Evolutionary conservation across 2,329 filamentous ascomycete genomes (phyloP), one percentile per base, ranked within the genome.

Genomic region (Cladophialophora yegresii): DNA sequence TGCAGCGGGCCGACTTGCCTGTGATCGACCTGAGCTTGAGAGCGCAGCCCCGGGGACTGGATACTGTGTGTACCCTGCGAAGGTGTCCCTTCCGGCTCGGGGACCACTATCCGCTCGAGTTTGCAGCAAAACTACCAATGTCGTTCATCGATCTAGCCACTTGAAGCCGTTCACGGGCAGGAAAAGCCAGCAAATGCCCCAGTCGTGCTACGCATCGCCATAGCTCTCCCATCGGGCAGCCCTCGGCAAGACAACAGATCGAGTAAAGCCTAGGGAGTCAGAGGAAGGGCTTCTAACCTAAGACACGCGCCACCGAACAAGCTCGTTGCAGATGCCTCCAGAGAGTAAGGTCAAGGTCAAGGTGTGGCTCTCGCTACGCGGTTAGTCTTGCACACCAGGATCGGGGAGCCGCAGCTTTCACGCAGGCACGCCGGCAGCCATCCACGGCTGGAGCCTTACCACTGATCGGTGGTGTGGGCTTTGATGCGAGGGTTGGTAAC

Each of bases 261-360:
- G 7, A 43, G 36, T 16, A 43, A 43, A 5, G 1, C 1, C 36
- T 6, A 6, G 5, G n/a, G 36, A n/a, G 16, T 2, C 13, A 43
- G 16, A 43, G 5, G 36, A 40, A 40, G 13, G 6, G 36, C 13
- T n/a, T 6, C 36, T 43, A n/a, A n/a, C 16, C 16, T 16, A 20
- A 16, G 36, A 43, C 36, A 16, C n/a, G n/a, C 13, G 16, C 5
- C 36, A 43, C 36, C 36, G 36, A 43, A 20, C 16, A 16, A 20
- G 36, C 36, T 43, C 36, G 36, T n/a, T n/a, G 36, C 16, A 2
- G 4, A 8, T 43, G 36, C 47, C 47, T 50, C 20, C 9, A 50
- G 3, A 50, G 13, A 28, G 47, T 3, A 50, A 26, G 20, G 9
- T 71, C 23, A 40, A 49, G 23, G 9, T 71, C 23, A 40, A 49